Evolutionary conservation across 352 stramenopile genomes (phyloP).

Genomic region (Peronospora tabacina): DNA sequence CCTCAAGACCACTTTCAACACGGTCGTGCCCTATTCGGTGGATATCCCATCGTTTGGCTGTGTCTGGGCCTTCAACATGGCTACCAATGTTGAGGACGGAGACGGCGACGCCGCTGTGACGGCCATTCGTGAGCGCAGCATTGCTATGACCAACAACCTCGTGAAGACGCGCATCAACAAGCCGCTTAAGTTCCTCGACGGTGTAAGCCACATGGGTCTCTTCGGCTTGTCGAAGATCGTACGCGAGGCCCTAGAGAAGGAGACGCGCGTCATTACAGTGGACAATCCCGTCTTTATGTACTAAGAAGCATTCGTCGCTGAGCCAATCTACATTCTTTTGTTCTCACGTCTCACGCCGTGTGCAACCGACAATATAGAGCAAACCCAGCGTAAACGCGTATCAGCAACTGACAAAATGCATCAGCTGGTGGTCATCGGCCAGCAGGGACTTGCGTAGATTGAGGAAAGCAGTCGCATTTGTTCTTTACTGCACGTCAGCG

Average conservation of each 20-base stretch:
- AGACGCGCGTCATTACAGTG: slow-evolving; percentile 92
- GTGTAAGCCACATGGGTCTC: slow-evolving; percentile 81
- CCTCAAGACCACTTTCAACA: slow-evolving; percentile 86
- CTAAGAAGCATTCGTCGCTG: slow-evolving; percentile 43
- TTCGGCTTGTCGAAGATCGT: slow-evolving; percentile 90
- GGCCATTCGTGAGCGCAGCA: slow-evolving; percentile 43
- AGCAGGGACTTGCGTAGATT: background rate
- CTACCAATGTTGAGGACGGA: slow-evolving; percentile 53
- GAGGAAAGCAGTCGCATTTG: slow-evolving; percentile 12
- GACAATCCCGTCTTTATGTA: slow-evolving; percentile 96
- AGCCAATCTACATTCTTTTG: slow-evolving; percentile 16
- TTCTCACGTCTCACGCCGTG: slow-evolving; percentile 9
- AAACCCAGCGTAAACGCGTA: slow-evolving; percentile 2
- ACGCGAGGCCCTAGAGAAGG: slow-evolving; percentile 72
- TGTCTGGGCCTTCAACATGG: slow-evolving; percentile 93
- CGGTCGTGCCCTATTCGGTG: slow-evolving; percentile 87
- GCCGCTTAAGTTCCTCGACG: slow-evolving; percentile 89
- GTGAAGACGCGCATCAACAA: slow-evolving; percentile 52
- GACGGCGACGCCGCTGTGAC: slow-evolving; percentile 40
- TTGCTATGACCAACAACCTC: slow-evolving; percentile 57
- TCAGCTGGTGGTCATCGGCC: background rate
- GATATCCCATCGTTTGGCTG: slow-evolving; percentile 92
- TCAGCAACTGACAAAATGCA: slow-evolving; percentile 9
- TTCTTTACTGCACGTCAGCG: slow-evolving; percentile 13
- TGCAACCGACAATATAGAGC: slow-evolving; percentile 28